These are phyloP conservation scores for Chalciporus pseudorubinellus DNA, from an alignment of 768 basidiomycete genomes.

Conservation along the genomic window DNA sequence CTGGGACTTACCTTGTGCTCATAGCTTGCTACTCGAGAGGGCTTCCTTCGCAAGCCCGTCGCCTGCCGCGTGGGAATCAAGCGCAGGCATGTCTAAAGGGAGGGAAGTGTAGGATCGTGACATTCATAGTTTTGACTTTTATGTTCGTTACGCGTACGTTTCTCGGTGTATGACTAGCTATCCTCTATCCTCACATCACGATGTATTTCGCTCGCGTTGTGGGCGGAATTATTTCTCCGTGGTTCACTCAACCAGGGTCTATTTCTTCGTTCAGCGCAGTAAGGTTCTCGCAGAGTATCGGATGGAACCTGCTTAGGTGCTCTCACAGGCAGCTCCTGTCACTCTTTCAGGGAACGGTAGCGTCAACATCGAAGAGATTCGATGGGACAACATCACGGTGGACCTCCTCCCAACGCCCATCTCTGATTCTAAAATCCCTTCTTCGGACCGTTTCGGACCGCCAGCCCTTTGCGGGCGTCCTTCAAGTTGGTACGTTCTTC, in stretches of 20 bases:
- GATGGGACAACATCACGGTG: slow-evolving; percentile 45
- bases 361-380: slow-evolving; percentile 9
- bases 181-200: not conserved
- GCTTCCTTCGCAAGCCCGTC: slow-evolving; percentile 84
- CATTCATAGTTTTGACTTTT: not conserved
- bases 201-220: not conserved
- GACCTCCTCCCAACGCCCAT: slow-evolving; percentile 7
- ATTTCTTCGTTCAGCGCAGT: slow-evolving; percentile 16
- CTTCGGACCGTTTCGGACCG: not conserved
- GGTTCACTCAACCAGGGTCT: not conserved
- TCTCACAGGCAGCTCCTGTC: not conserved
- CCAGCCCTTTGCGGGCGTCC: slow-evolving; percentile 26
- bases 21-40: slow-evolving; percentile 75
- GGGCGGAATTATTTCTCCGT: not conserved
- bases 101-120: not conserved
- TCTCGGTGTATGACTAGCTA: not conserved
- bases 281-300: not conserved
- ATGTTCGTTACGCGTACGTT: not conserved
- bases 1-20: slow-evolving; percentile 2
- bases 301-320: not conserved
- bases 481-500: slow-evolving; percentile 10
- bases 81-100: slow-evolving; percentile 44
- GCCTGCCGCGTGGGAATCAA: slow-evolving; percentile 70
- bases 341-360: not conserved
- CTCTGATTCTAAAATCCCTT: not conserved